Conservation (phyloP, 768 basidiomycete genomes). For the Tylopilus plumbeoviolaceoides region DNA sequence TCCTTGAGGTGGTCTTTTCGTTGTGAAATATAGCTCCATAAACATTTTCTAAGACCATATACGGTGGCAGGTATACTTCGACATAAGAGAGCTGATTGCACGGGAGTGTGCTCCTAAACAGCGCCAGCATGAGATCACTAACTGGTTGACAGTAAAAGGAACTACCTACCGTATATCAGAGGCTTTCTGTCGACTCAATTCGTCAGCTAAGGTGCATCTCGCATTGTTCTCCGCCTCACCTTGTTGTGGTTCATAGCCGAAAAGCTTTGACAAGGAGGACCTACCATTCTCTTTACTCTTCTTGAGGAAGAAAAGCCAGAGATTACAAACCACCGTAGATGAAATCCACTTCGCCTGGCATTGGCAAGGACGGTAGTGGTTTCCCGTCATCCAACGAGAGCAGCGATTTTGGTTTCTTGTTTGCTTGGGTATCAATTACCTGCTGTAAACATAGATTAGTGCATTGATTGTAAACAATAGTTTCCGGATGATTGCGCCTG, state of each 20-base stretch:
- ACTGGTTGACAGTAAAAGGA: not conserved
- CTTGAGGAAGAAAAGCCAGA: not conserved
- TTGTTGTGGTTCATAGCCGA: slow-evolving; percentile 59
- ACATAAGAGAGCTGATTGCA: slow-evolving; percentile 70
- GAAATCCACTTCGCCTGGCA: slow-evolving; percentile 58
- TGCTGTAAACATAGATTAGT: slow-evolving; percentile 56
- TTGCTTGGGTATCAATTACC: slow-evolving; percentile 46
- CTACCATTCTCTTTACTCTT: slow-evolving; percentile 31
- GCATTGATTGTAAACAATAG: slow-evolving; percentile 62
- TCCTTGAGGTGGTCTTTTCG: slow-evolving; percentile 38
- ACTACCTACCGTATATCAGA: slow-evolving; percentile 54
- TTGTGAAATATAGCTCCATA: slow-evolving; percentile 52
- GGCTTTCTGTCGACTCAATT: slow-evolving; percentile 37
- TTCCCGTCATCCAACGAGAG: slow-evolving; percentile 37
- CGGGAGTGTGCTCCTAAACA: slow-evolving; percentile 52
- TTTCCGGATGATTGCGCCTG: slow-evolving; percentile 60
- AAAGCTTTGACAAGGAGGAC: slow-evolving; percentile 76
- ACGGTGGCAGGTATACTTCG: slow-evolving; percentile 59
- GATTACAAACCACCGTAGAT: slow-evolving; percentile 62
- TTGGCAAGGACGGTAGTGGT: slow-evolving; percentile 48
- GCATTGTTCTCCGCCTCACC: slow-evolving; percentile 32
- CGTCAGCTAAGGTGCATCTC: slow-evolving; percentile 1
- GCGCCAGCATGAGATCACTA: not conserved
- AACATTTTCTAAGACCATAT: slow-evolving; percentile 74
- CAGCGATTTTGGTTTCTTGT: slow-evolving; percentile 38